A percentile compares a stretch with the other conserved stretches of the same genome.
Evolutionary conservation across 345 rosid species (phyloP).

Genomic region (Citrus hindsii): DNA sequence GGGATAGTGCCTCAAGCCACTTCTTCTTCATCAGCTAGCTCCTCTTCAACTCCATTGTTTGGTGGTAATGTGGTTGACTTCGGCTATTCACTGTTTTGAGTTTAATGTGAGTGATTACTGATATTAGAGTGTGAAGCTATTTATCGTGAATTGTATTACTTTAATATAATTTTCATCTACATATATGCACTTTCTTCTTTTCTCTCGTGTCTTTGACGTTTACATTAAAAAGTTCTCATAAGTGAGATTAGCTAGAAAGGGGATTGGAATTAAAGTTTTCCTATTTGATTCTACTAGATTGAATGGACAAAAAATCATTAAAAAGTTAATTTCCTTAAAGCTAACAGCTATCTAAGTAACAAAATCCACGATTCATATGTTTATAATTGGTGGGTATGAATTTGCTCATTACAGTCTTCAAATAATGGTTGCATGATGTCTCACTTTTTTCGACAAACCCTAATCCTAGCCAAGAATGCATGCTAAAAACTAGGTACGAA

Average conservation of each 20-base stretch:
- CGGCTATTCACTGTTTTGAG: constrained; percentile 36
- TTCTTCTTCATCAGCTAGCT: constrained; percentile 21
- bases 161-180: not conserved
- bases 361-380: not conserved
- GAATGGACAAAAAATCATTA: not conserved
- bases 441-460: constrained; percentile 30
- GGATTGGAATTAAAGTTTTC: constrained; percentile 7
- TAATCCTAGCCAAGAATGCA: not conserved
- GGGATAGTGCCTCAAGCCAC: constrained; percentile 30
- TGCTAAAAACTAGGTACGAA: not conserved
- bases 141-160: constrained; percentile 8
- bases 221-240: not conserved
- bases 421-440: constrained; percentile 20
- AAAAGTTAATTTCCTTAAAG: not conserved
- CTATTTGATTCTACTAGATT: not conserved
- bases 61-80: constrained; percentile 41
- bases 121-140: not conserved
- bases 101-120: constrained; percentile 16
- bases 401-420: not conserved
- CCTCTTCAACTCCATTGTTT: constrained; percentile 24
- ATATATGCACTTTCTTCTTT: constrained; percentile 7
- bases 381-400: not conserved
- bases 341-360: not conserved
- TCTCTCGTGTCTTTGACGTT: constrained; percentile 1
- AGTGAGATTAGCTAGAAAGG: constrained; percentile 8